These are phyloP conservation scores for Russula ochroleuca DNA, from an alignment of 768 basidiomycete genomes.

Conservation along the genomic window DNA sequence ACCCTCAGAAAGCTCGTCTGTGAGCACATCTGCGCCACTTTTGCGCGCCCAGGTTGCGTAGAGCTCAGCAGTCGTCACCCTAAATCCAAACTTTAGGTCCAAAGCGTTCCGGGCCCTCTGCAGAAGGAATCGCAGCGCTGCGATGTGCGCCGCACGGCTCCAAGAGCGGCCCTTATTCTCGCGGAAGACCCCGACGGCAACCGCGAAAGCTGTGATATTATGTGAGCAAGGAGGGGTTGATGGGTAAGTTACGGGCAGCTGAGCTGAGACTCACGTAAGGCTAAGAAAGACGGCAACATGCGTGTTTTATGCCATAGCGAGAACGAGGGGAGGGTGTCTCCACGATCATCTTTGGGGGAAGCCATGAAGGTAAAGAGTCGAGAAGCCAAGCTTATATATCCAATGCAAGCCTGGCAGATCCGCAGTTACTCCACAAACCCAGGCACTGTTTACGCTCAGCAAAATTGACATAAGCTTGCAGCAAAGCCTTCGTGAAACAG, in stretches of 20 bases:
- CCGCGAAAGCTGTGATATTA: neutral
- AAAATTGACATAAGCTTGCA: neutral
- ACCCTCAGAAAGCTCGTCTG: constrained; percentile 8
- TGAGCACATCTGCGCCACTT: neutral
- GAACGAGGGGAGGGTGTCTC: neutral
- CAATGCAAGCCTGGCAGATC: neutral
- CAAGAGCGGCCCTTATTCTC: constrained; percentile 17
- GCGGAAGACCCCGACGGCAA: neutral
- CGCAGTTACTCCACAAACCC: neutral
- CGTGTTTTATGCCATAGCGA: neutral
- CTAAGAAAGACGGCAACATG: neutral
- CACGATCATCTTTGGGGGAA: neutral
- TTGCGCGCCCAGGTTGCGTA: neutral
- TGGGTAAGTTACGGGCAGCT: neutral
- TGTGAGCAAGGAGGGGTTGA: neutral
- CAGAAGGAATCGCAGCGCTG: neutral
- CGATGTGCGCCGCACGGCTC: neutral
- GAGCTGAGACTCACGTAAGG: neutral
- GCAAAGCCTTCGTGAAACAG: neutral
- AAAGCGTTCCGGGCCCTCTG: neutral
- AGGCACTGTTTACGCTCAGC: neutral
- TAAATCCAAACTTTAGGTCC: neutral
- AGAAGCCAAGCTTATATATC: neutral
- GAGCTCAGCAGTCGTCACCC: neutral
- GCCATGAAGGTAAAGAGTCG: neutral